Evolutionary conservation across 2,329 filamentous ascomycete genomes (phyloP), one percentile per base, ranked within the genome.

Genomic region (Leptosphaerulina australis): DNA sequence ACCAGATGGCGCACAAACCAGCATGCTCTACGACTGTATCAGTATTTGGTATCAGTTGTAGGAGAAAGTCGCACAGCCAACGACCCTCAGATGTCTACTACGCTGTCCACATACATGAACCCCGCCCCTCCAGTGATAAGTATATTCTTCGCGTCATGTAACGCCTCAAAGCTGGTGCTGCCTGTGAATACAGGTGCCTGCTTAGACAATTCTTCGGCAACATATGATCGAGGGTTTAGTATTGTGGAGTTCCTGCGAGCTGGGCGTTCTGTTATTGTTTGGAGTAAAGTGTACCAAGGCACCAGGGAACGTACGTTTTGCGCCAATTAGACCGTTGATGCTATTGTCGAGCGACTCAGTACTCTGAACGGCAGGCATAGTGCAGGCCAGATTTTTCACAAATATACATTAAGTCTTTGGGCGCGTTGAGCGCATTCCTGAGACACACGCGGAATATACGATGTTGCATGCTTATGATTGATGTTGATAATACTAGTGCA

Each of bases 71-170:
- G 45, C 53, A 44, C 37, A 40, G 37, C 35, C 25, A 29, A 17
- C 36, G 28, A 20, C 36, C 38, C 40, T 18, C 34, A 49, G 33
- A 43, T 22, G 35, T 41, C 48, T 25, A 14, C 43, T 20, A 33
- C 26, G 30, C 39, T 18, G 10, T 31, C 7, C 37, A 65, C 86
- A 73, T 78, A 91, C 88, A 93, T 92, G 78, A 94, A 94, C 61
- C 90, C 90, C 55, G 88, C 89, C 44, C 89, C 90, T 39, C 90
- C 90, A 15, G 90, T 93, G 56, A 94, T 82, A 81, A 93, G 86
- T 63, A 93, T 91, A 67, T 91, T 92, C 72, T 83, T 87, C 45
- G 89, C 84, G 71, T 88, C 84, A 18, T 80, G 76, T 4, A 86
- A 77, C 33, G 88, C 84, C 64, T 86, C 83, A 60, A 88, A 92